A percentile compares a stretch with the other conserved stretches of the same genome.
phyloP scores from a whole-genome alignment of 805 yeast genomes.

The Wickerhamomyces chambardii region DNA sequence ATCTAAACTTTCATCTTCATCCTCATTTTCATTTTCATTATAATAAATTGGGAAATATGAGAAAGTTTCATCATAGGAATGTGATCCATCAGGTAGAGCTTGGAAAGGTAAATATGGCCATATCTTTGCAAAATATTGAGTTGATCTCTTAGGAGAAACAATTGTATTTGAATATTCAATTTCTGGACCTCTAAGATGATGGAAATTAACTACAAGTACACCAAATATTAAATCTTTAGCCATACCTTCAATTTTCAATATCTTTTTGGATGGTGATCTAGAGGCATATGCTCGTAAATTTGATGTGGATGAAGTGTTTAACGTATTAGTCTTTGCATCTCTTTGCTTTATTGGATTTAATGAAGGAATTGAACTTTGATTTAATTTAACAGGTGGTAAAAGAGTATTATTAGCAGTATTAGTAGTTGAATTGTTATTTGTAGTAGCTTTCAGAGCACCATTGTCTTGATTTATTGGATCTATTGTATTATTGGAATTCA shows the following conservation, averaged over 20 bases:
- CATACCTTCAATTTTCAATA: constrained; percentile 11
- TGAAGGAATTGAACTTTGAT: neutral
- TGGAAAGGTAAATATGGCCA: constrained; percentile 93
- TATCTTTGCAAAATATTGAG: constrained; percentile 25
- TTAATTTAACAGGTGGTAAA: too few relatives aligned
- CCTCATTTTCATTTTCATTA: constrained; percentile 40
- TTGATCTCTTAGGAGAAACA: constrained; percentile 26
- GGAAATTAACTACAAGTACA: constrained; percentile 85
- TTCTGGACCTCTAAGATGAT: constrained; percentile 91
- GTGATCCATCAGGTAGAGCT: constrained; percentile 94
- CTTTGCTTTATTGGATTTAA: neutral
- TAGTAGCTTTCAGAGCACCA: too few relatives aligned
- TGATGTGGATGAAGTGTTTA: neutral
- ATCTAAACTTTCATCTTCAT: constrained; percentile 26
- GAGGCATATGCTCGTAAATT: neutral
- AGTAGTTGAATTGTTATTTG: too few relatives aligned
- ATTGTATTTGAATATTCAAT: constrained; percentile 78
- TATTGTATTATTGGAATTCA: too few relatives aligned
- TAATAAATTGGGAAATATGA: constrained; percentile 80
- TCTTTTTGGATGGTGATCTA: constrained; percentile 6
- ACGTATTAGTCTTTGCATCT: neutral
- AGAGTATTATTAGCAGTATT: too few relatives aligned
- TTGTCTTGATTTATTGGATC: too few relatives aligned
- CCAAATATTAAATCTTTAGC: constrained; percentile 53
- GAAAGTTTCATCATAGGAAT: constrained; percentile 87